phyloP scores from a whole-genome alignment of 2,329 filamentous ascomycete species.

The Penicillium sp. region DNA sequence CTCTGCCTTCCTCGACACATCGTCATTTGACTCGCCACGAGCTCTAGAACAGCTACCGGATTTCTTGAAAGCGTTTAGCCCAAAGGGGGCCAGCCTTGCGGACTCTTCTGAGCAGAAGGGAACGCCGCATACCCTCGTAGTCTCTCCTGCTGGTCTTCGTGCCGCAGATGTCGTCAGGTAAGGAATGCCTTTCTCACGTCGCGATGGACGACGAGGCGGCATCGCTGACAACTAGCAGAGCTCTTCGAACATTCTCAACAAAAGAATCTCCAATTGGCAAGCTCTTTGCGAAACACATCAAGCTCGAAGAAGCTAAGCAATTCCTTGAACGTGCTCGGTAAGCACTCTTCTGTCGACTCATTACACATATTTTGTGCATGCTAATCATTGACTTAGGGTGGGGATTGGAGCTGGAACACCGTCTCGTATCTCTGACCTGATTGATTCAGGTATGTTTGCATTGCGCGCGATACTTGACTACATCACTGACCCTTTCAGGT shows the following conservation, averaged over 20 bases:
- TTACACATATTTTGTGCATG: not conserved
- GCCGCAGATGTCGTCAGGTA: conserved; percentile 83
- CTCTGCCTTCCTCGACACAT: conserved; percentile 78
- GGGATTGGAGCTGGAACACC: conserved; percentile 93
- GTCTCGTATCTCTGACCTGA: conserved; percentile 76
- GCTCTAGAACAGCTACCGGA: conserved; percentile 73
- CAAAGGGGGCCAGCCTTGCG: conserved; percentile 64
- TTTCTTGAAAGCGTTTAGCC: conserved; percentile 70
- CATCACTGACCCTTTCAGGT: conserved; percentile 49
- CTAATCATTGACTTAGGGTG: conserved; percentile 58
- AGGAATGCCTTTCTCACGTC: conserved; percentile 16
- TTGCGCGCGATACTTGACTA: not conserved
- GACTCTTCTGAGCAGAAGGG: conserved; percentile 71
- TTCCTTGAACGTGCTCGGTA: conserved; percentile 69
- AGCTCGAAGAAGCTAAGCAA: conserved; percentile 81
- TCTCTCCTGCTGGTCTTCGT: conserved; percentile 82
- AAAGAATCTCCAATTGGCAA: conserved; percentile 83
- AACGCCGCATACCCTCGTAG: conserved; percentile 82
- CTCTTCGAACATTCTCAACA: conserved; percentile 76
- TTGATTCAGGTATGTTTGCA: conserved; percentile 73
- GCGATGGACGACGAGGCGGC: conserved; percentile 1
- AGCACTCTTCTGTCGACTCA: conserved; percentile 7
- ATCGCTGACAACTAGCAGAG: conserved; percentile 49
- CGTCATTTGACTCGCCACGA: conserved; percentile 70
- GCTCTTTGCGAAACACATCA: conserved; percentile 98